These are phyloP conservation scores for Helenozyma rhizophorensis DNA, from an alignment of 805 yeast species.

Conservation along the genomic window DNA sequence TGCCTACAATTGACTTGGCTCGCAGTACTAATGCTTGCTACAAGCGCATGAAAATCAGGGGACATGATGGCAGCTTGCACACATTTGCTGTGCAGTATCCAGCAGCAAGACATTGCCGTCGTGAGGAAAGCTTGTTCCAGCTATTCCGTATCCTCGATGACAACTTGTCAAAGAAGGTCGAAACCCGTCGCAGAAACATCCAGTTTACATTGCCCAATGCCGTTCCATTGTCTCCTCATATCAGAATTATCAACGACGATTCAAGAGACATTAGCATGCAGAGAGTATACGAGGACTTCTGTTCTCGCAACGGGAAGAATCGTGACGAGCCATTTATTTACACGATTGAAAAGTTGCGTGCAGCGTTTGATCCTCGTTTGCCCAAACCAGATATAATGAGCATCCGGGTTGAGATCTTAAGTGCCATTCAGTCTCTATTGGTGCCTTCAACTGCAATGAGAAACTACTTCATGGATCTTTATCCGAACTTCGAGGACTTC, in stretches of 20 bases:
- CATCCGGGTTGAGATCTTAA: conserved; percentile 84
- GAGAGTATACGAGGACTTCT: conserved; percentile 81
- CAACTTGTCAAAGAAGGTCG: conserved; percentile 73
- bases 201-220: conserved; percentile 87
- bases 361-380: conserved; percentile 88
- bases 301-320: conserved; percentile 65
- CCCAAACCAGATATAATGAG: conserved; percentile 91
- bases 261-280: conserved; percentile 71
- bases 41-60: conserved; percentile 83
- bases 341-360: conserved; percentile 78
- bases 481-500: conserved; percentile 82
- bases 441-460: conserved; percentile 82
- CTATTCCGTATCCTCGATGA: conserved; percentile 85
- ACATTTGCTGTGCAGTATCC: conserved; percentile 96
- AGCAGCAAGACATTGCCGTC: conserved; percentile 93
- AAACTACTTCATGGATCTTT: conserved; percentile 68
- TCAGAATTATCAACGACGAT: conserved; percentile 84
- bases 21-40: conserved; percentile 90
- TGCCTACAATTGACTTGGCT: conserved; percentile 82
- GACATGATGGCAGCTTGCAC: conserved; percentile 89
- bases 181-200: conserved; percentile 80
- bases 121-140: conserved; percentile 94
- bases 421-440: conserved; percentile 81
- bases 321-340: conserved; percentile 89
- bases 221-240: conserved; percentile 91